Evolutionary conservation across 2,329 filamentous ascomycete genomes (phyloP).

Genomic region (Botrytis porri): DNA sequence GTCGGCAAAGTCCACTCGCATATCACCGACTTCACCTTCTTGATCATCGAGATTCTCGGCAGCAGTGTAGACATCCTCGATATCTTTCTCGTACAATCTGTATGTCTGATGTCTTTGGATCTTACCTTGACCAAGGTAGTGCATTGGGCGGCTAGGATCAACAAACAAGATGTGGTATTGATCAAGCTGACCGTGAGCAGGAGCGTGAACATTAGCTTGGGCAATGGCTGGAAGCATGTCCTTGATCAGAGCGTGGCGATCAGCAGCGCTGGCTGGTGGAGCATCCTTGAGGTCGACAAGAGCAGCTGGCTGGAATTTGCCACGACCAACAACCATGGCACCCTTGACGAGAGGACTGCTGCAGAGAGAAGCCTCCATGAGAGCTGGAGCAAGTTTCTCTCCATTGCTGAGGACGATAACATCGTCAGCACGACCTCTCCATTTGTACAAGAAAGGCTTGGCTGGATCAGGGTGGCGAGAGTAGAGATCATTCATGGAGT

Average conservation of each 20-base stretch:
- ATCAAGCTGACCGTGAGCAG: constrained; percentile 36
- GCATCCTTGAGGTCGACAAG: constrained; percentile 23
- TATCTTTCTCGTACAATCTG: constrained; percentile 35
- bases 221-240: constrained; percentile 37
- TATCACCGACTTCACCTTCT: constrained; percentile 1
- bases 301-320: constrained; percentile 22
- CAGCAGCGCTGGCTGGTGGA: constrained; percentile 6
- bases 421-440: constrained; percentile 25
- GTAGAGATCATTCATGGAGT: constrained; percentile 26
- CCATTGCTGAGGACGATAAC: constrained; percentile 38
- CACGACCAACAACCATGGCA: constrained; percentile 40
- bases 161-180: constrained; percentile 38
- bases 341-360: constrained; percentile 38
- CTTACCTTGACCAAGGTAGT: constrained; percentile 40
- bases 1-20: constrained; percentile 20
- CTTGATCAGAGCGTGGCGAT: constrained; percentile 24
- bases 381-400: constrained; percentile 45
- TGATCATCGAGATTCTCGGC: constrained; percentile 24
- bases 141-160: constrained; percentile 37
- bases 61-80: constrained; percentile 38
- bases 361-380: constrained; percentile 41
- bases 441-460: constrained; percentile 23
- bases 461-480: constrained; percentile 24
- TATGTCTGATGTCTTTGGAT: constrained; percentile 38
- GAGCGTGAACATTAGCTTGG: constrained; percentile 35